Conservation (phyloP, 164 flowering plant species). For the Chimonanthus salicifolius region DNA sequence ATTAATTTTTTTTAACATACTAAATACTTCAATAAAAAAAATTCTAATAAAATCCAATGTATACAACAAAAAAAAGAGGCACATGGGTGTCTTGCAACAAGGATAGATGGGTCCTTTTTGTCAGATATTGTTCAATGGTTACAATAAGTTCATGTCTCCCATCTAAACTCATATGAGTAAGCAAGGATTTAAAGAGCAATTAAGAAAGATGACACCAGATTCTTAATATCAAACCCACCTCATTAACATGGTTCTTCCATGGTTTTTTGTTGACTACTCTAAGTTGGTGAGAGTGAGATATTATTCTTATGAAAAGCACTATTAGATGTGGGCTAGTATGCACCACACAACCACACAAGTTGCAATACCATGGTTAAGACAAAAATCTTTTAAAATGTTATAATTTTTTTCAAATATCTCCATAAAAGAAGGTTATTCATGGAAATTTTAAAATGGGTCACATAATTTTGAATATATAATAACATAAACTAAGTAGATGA, state of each 20-base stretch:
- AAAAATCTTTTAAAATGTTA: too few species aligned
- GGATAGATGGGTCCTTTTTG: neutral
- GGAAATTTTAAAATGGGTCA: too few species aligned
- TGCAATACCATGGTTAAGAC: too few species aligned
- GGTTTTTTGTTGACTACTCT: neutral
- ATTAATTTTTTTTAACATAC: too few species aligned
- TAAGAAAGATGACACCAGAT: neutral
- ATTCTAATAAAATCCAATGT: neutral
- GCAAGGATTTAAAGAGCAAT: neutral
- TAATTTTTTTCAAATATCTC: too few species aligned
- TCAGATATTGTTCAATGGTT: neutral
- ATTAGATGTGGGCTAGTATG: neutral
- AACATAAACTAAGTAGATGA: too few species aligned
- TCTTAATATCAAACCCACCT: neutral
- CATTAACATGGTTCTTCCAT: neutral
- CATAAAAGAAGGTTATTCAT: too few species aligned
- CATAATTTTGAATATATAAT: too few species aligned
- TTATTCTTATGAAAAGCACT: neutral
- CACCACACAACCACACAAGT: neutral
- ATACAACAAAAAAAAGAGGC: neutral
- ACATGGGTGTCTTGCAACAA: neutral
- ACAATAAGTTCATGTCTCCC: neutral
- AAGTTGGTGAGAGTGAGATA: neutral
- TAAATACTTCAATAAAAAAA: too few species aligned
- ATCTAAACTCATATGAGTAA: neutral